Conservation (phyloP, 2,329 filamentous ascomycete genomes). For the Sclerotinia nivalis region DNA sequence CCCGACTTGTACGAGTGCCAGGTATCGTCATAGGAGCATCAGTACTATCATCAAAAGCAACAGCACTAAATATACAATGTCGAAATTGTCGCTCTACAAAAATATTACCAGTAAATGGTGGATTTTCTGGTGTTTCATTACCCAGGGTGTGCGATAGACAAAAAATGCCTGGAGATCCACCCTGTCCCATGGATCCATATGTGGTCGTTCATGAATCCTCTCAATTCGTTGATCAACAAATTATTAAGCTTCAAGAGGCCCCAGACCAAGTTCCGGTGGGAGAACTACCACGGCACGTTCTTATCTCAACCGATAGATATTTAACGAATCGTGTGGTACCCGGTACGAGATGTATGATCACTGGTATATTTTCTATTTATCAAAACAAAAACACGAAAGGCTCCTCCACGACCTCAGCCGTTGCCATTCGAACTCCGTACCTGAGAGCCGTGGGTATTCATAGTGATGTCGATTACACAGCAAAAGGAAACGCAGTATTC, state of each 20-base stretch:
- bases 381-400: conserved; percentile 86
- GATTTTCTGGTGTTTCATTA: conserved; percentile 83
- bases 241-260: conserved; percentile 96
- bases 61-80: conserved; percentile 81
- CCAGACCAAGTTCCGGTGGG: conserved; percentile 97
- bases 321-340: conserved; percentile 94
- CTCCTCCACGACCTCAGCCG: conserved; percentile 71
- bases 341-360: conserved; percentile 89
- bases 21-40: conserved; percentile 98
- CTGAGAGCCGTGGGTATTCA: conserved; percentile 90
- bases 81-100: conserved; percentile 77
- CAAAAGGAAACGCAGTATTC: conserved; percentile 81
- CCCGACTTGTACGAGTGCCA: conserved; percentile 91
- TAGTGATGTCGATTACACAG: conserved; percentile 84
- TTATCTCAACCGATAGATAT: conserved; percentile 95
- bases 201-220: conserved; percentile 94
- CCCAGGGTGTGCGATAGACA: conserved; percentile 74
- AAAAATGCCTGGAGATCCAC: conserved; percentile 67
- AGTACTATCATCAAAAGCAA: conserved; percentile 94
- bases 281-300: conserved; percentile 89
- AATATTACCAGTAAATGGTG: conserved; percentile 72
- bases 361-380: conserved; percentile 98
- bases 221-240: conserved; percentile 94
- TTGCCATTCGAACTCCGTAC: conserved; percentile 95
- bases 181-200: conserved; percentile 92